Evolutionary conservation across 306 rosid species (phyloP), one percentile per base, ranked within the genome.

Genomic region (Vicia villosa): DNA sequence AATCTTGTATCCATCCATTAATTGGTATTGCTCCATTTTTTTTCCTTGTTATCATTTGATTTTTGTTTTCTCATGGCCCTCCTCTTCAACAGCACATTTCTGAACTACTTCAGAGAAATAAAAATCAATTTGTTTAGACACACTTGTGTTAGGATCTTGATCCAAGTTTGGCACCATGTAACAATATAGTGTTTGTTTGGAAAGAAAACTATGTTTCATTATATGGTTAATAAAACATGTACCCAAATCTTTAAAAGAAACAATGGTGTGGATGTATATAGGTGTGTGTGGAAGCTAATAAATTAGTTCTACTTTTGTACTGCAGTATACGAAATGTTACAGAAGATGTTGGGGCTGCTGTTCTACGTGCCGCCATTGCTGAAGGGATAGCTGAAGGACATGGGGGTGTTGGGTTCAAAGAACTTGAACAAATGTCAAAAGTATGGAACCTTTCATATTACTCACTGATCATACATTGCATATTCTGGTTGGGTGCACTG

Each of bases 321-420:
- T 76, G 81, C 89, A 93, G 98, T 63, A 93, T 93, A 74, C 84
- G 98, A 55, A 47, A 83, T 26, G 79, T 93, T 66, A 90, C 98
- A 3, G 93, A 81, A 0, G 89, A 90, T 82, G 98, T 93, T 68
- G 98, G 98, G 70, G 97, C 96, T 62, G 96, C 98, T 66, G 98
- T 93, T 49, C 17, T 90, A 47, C 82, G 79, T 30, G 90, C 88
- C 36, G 98, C 98, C 59, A 84, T 90, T 57, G 85, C 83, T 26
- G 98, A 93, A 75, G 85, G 77, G 22, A 65, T 88, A 41, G 98
- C 97, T 5, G 98, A 93, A 74, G 98, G 98, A 16, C 86, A 77
- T 13, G 76, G 84, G 5, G 96, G 87, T 19, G 77, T 88, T 5
- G 91, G 96, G 41, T 41, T 74, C 26, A 83, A 47, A 81, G 98